A percentile compares a stretch with the other conserved stretches of the same genome.
Evolutionary conservation across 2,329 filamentous ascomycete species (phyloP).

Genomic region (Trichoderma sp.): DNA sequence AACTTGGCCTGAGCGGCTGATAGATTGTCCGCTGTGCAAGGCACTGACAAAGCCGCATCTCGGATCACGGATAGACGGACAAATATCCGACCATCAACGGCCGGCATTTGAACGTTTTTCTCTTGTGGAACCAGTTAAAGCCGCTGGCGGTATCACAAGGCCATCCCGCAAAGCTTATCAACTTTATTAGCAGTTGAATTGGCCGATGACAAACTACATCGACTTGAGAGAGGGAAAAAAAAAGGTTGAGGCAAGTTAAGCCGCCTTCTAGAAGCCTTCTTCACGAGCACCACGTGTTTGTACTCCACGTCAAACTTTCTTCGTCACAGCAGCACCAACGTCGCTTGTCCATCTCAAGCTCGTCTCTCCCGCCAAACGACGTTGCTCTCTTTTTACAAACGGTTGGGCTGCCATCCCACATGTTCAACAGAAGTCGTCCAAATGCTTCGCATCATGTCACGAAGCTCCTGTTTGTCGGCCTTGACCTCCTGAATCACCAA

Average conservation of each 20-base stretch:
- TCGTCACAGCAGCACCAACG: conserved; percentile 11
- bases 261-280: conserved; percentile 14
- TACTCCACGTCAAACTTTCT: neutral
- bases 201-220: neutral
- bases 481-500: neutral
- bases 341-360: neutral
- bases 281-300: neutral
- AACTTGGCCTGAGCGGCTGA: neutral
- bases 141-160: conserved; percentile 1
- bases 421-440: conserved; percentile 1
- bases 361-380: neutral
- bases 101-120: neutral
- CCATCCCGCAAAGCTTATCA: conserved; percentile 15
- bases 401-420: conserved; percentile 10
- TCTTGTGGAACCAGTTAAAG: neutral
- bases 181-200: neutral
- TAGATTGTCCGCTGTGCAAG: neutral
- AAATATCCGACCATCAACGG: neutral
- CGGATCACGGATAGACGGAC: conserved; percentile 7
- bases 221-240: neutral
- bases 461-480: conserved; percentile 10
- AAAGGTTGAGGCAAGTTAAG: neutral
- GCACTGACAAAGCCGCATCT: neutral
- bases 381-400: neutral
- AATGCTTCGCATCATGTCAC: neutral